Percentiles rank a stretch among this genome's conserved stretches.
Evolutionary conservation across 2,329 filamentous ascomycete species (phyloP).

Genomic region (Cordyceps farinosa): DNA sequence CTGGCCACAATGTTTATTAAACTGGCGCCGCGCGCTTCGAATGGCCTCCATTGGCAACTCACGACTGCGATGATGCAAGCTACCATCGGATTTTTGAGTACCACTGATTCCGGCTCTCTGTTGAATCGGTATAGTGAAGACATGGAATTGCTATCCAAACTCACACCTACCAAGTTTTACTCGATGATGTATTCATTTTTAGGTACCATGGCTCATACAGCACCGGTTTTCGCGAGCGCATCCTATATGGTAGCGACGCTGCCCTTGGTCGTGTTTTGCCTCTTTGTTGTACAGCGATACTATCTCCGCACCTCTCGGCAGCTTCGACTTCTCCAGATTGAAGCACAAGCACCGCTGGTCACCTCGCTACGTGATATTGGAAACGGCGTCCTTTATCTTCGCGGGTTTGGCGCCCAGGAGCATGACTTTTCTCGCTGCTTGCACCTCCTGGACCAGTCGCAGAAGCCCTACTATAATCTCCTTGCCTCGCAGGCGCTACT

Average conservation of each 20-base stretch:
- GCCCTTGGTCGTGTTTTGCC: neutral
- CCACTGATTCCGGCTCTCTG: neutral
- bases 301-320: conserved; percentile 6
- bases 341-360: neutral
- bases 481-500: neutral
- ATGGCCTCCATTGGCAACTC: neutral
- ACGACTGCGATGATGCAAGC: neutral
- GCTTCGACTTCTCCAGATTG: conserved; percentile 5
- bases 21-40: neutral
- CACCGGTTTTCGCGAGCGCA: neutral
- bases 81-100: neutral
- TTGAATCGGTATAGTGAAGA: conserved; percentile 1
- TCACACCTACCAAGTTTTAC: neutral
- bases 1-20: neutral
- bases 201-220: neutral
- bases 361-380: neutral
- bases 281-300: neutral
- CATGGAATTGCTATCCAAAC: neutral
- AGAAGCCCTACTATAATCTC: conserved; percentile 6
- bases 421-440: neutral
- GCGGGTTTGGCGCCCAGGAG: conserved; percentile 1
- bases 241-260: neutral
- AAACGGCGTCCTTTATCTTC: neutral
- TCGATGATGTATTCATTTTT: neutral
- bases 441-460: neutral